Evolutionary conservation across 805 yeast species (phyloP).

Genomic region (Candida dajiaensis): DNA sequence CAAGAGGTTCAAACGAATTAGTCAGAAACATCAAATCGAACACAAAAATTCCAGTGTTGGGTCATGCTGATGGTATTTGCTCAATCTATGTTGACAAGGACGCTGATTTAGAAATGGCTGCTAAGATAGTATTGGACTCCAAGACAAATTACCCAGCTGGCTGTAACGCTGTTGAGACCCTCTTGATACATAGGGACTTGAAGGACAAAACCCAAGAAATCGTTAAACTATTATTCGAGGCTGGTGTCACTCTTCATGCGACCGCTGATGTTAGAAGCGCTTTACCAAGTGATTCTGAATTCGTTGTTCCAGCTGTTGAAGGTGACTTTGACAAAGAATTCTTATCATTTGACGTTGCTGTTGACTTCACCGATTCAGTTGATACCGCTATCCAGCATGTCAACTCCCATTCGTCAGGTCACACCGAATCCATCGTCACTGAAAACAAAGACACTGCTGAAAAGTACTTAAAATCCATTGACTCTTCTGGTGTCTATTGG

Average conservation of each 20-base stretch:
- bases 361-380: slow-evolving; percentile 51
- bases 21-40: slow-evolving; percentile 80
- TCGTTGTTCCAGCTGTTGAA: slow-evolving; percentile 44
- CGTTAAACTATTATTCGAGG: slow-evolving; percentile 43
- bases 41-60: slow-evolving; percentile 94
- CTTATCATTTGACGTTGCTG: slow-evolving; percentile 76
- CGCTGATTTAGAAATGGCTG: slow-evolving; percentile 75
- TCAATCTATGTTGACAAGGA: slow-evolving; percentile 75
- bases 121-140: slow-evolving; percentile 71
- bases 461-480: slow-evolving; percentile 74
- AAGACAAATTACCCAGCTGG: slow-evolving; percentile 98
- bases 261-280: slow-evolving; percentile 40
- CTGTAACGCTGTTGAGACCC: slow-evolving; percentile 94
- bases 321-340: slow-evolving; percentile 81
- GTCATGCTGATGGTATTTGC: slow-evolving; percentile 98
- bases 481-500: slow-evolving; percentile 97
- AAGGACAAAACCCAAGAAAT: slow-evolving; percentile 31
- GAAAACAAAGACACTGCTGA: slow-evolving; percentile 68
- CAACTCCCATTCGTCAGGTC: slow-evolving; percentile 89
- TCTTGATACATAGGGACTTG: slow-evolving; percentile 51
- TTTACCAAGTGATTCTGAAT: slow-evolving; percentile 23
- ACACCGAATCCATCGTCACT: slow-evolving; percentile 90
- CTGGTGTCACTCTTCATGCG: slow-evolving; percentile 71
- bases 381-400: slow-evolving; percentile 80
- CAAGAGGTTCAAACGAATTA: slow-evolving; percentile 93